Conservation (phyloP, 805 yeast species). For the Ogataea kodamae region DNA sequence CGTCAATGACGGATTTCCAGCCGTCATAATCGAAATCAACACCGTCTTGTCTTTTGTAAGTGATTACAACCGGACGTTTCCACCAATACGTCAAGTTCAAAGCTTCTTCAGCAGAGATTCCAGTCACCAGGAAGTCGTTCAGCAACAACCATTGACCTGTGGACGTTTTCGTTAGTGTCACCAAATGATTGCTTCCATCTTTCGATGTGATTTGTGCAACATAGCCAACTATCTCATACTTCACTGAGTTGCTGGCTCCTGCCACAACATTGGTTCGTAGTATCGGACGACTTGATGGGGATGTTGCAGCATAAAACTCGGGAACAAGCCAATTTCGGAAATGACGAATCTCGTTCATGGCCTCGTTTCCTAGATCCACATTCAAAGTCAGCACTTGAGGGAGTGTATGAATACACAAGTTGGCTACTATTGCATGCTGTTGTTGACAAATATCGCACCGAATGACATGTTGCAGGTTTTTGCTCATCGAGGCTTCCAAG, state of each 20-base stretch:
- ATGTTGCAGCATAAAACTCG: conserved; percentile 45
- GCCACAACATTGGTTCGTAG: conserved; percentile 26
- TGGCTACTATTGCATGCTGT: conserved; percentile 53
- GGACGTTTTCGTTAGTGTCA: conserved; percentile 51
- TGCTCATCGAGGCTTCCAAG: conserved; percentile 59
- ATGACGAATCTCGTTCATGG: conserved; percentile 48
- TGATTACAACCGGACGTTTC: conserved; percentile 76
- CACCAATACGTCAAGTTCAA: conserved; percentile 67
- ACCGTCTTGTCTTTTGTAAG: conserved; percentile 55
- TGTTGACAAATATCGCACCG: conserved; percentile 50
- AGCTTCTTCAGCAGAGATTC: conserved; percentile 73
- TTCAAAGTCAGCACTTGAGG: conserved; percentile 68
- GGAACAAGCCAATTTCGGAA: conserved; percentile 58
- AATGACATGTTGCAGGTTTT: conserved; percentile 45
- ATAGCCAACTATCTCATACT: conserved; percentile 64
- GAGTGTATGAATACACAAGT: conserved; percentile 46
- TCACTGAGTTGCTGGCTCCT: conserved; percentile 25
- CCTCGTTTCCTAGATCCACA: conserved; percentile 51
- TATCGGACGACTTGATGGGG: conserved; percentile 27
- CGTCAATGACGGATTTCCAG: conserved; percentile 54
- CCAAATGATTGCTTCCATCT: conserved; percentile 54
- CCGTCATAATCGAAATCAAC: conserved; percentile 44
- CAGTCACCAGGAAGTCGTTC: conserved; percentile 85
- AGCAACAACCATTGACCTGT: conserved; percentile 68
- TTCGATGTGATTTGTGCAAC: conserved; percentile 64